Evolutionary conservation across 2,329 filamentous ascomycete genomes (phyloP).

Genomic region (Cordyceps cicadae): DNA sequence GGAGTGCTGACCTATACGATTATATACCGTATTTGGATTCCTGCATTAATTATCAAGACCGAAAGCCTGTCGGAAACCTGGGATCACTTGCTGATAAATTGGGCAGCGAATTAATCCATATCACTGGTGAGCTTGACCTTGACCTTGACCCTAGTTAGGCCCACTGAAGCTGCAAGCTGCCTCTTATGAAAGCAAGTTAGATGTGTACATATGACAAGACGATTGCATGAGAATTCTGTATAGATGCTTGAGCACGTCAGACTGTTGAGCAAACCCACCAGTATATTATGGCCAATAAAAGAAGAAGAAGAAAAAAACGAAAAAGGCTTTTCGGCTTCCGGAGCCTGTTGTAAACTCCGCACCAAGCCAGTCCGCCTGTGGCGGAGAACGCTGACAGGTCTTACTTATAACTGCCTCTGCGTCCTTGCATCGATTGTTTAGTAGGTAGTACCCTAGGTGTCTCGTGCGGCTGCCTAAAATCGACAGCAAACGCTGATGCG

Average conservation of each 20-base stretch:
- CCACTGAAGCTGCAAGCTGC: too few relatives aligned
- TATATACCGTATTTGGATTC: not conserved
- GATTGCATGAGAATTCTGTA: too few relatives aligned
- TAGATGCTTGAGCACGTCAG: too few relatives aligned
- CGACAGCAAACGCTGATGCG: not conserved
- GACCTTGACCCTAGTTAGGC: too few relatives aligned
- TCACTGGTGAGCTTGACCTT: not conserved
- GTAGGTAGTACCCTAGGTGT: not conserved
- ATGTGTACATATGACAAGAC: too few relatives aligned
- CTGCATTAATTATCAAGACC: too few relatives aligned
- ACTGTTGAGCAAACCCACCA: too few relatives aligned
- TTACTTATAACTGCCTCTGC: not conserved
- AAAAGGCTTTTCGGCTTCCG: not conserved
- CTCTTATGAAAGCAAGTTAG: too few relatives aligned
- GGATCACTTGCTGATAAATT: not conserved
- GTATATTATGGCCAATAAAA: too few relatives aligned
- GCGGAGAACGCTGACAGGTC: not conserved
- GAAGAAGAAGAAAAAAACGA: too few relatives aligned
- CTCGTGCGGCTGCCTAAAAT: not conserved
- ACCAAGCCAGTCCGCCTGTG: not conserved
- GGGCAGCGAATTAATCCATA: not conserved
- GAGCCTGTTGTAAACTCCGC: conserved; percentile 1
- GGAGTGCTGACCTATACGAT: not conserved
- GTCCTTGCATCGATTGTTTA: not conserved
- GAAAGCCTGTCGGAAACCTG: not conserved